phyloP scores from a whole-genome alignment of 2,329 filamentous ascomycete genomes.

The Xylaria sp. region DNA sequence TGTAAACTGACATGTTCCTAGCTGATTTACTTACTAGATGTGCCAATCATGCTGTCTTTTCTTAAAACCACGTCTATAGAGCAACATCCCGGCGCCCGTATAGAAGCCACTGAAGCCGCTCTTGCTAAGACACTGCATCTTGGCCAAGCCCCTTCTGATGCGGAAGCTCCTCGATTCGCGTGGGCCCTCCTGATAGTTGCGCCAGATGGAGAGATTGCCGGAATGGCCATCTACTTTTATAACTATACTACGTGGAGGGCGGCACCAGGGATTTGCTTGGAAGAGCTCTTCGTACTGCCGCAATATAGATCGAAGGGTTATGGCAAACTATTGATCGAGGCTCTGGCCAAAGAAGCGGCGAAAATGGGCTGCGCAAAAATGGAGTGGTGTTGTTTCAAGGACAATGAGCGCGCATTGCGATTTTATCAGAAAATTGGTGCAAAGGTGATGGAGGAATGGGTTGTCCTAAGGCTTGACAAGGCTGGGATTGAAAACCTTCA shows the following conservation, averaged over 20 bases:
- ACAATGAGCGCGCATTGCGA: neutral
- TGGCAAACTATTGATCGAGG: neutral
- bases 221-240: neutral
- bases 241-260: neutral
- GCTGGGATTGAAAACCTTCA: neutral
- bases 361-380: neutral
- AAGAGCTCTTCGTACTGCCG: neutral
- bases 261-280: neutral
- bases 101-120: neutral
- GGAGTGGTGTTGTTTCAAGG: neutral
- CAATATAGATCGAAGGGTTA: neutral
- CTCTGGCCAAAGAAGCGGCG: neutral
- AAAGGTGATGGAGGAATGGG: neutral
- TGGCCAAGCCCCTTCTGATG: neutral
- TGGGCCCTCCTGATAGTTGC: neutral
- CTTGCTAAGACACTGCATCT: neutral
- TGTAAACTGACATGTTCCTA: neutral
- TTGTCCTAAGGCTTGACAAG: neutral
- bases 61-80: neutral
- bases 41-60: neutral
- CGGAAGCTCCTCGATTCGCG: neutral
- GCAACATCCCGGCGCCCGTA: neutral
- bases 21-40: neutral
- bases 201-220: neutral
- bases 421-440: neutral